Evolutionary conservation across 805 yeast species (phyloP), one percentile per base, ranked within the genome.

Genomic region (Kodamaea lidongshanica): DNA sequence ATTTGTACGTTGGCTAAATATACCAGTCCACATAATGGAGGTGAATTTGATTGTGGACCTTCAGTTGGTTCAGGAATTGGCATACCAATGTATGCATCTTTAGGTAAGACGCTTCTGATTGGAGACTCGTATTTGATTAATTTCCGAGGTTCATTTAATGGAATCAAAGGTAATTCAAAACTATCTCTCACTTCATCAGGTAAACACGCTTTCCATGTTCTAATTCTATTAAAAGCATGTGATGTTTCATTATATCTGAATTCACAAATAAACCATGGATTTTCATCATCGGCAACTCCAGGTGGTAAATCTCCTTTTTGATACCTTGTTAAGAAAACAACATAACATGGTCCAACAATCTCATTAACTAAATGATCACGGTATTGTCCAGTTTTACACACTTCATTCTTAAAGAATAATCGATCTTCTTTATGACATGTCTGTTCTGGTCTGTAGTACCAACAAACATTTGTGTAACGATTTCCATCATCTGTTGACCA

Each of bases 381-480:
- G 59, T 89, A 92, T 62, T 89, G 96, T 27, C 96, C 96, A 2
- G 96, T 81, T 58, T 92, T 92, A 56, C 89, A 86, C 19, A 92
- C 97, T 61, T 92, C 98, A 52, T 92, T 87, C 44, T 80, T 86
- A 59, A 83, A 85, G 54, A 92, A 92, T 33, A 87, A 60, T 48
- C 95, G 69, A 58, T 92, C 97, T 25, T 70, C 80, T 45, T 94
- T 73, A 56, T 92, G 98, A 25, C 92, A 94, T 0, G 98, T 92
- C 67, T 94, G 96, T 54, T 92, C 97, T 1, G 98, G 96, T 44
- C 97, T 76, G 49, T 85, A 81, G 58, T 89, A 92, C 98, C 97
- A 92, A 64, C 97, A 92, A 22, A 85, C 95, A 52, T 92, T 89
- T 50, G 88, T 72, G 77, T 88, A 88, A 38, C 79, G 73, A 46